Evolutionary conservation across 257 asterid species (phyloP), one percentile per base, ranked within the genome.

Genomic region (Solanum peruvianum): DNA sequence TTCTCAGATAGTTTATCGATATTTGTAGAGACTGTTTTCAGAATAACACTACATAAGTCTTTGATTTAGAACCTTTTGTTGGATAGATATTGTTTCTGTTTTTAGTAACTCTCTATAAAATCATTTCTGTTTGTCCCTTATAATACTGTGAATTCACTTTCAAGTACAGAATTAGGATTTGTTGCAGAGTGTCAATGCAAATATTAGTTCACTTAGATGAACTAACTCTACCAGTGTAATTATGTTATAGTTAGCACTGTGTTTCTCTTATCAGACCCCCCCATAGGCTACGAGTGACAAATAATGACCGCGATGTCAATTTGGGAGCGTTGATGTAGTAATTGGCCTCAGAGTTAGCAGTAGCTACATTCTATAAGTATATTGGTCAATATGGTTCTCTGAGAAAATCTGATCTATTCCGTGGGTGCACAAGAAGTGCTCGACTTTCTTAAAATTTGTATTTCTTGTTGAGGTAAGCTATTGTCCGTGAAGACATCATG

Each of bases 261-360:
- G 86, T 80, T 73, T 83, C 80, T 87, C 76, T 69, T 83, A 37
- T 35, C 44, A 29, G 35, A 83, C 27, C 27, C 27, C 27, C 86
- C 76, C 71, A 85, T 84, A 3, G 88, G 82, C 86, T 87, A 87
- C 87, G 44, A 83, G 93, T 86, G 91, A 67, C 90, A 86, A 90
- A 91, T 88, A 84, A 87, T 84, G 88, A 87, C 85, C 88, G 85
- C 89, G 91, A 91, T 87, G 91, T 91, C 93, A 88, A 89, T 91
- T 87, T 85, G 84, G 86, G 89, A 85, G 83, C 92, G 49, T 52
- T 75, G 60, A 72, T 33, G 35, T 33, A 33, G 35, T 33, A 33
- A 33, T 33, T 33, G 83, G 88, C 86, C 66, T 49, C 89, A 81
- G 86, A 47, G 80, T 37, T 62, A 47, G 67, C 64, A 78, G 71